Evolutionary conservation across 1,284 basidiomycete genomes (phyloP), one percentile per base, ranked within the genome.

Genomic region (Volvariella surrecta): DNA sequence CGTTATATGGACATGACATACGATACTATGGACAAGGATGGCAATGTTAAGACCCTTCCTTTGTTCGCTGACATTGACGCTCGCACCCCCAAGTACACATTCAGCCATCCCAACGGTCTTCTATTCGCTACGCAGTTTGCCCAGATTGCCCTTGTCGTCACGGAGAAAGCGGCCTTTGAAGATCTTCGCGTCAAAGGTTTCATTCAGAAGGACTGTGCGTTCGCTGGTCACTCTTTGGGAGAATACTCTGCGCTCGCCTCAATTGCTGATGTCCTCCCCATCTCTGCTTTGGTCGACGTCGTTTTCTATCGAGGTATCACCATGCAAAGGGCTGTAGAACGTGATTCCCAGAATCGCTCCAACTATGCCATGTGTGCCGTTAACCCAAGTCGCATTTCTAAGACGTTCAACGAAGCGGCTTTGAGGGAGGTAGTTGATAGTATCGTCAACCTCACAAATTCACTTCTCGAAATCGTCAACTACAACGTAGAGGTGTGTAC

Each of bases 271-370:
- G 90, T 97, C 38, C 80, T 99, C 37, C 86, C 91, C 37, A 92
- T 98, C 58, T 90, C 94, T 22, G 82, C 91, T n/a, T 81, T 99
- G 41, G 91, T 95, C 54, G 94, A 98, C 55, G 90, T 99, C 58
- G 95, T 99, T 35, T 98, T 99, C 77, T 98, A 97, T 67, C 91
- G 96, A 64, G 95, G 95, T 60, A 95, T 99, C 58, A 99, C 95
- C 40, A 99, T 99, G 95, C 94, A 97, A 61, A 89, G 93, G 37
- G 94, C 94, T 16, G 94, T 97, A 48, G 89, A 96, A 64, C 89
- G 95, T 39, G 95, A 98, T 58, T 73, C 84, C 2, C 73, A 89
- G 47, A 94, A 94, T 59, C 81, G 95, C 42, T 94, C 90, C 24
- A 92, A 95, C 63, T 99, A 98, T 58, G 94, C 92, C 15, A 98